Conservation (phyloP, 2,329 filamentous ascomycete species). For the Fusarium sp. region DNA sequence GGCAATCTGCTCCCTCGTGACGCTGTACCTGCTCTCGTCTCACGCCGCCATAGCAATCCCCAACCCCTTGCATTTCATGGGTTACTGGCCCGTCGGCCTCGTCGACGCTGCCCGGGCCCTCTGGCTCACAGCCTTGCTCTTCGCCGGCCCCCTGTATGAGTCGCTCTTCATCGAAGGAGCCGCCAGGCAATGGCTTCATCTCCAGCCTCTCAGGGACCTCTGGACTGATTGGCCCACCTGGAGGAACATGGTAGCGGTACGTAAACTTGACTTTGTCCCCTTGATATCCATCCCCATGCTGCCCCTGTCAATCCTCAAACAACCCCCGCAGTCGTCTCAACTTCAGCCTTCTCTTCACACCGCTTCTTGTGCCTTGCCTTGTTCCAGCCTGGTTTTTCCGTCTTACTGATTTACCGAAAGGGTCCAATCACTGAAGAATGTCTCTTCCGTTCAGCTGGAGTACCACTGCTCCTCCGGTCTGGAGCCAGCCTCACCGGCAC, state of each 20-base stretch:
- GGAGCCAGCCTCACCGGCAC: constrained; percentile 66
- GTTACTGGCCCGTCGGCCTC: constrained; percentile 81
- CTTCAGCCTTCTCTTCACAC: constrained; percentile 35
- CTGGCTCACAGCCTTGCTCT: constrained; percentile 81
- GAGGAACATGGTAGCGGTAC: constrained; percentile 87
- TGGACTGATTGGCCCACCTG: constrained; percentile 82
- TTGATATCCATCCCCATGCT: constrained; percentile 17
- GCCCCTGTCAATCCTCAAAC: constrained; percentile 22
- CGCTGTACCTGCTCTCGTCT: constrained; percentile 71
- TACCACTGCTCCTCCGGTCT: constrained; percentile 84
- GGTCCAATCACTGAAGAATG: constrained; percentile 93
- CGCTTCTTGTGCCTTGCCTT: constrained; percentile 32
- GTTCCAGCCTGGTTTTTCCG: constrained; percentile 13
- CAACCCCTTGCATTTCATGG: constrained; percentile 73
- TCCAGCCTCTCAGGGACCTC: constrained; percentile 66
- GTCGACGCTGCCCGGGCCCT: constrained; percentile 72
- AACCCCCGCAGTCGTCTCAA: constrained; percentile 32
- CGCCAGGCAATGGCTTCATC: constrained; percentile 72
- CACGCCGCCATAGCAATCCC: constrained; percentile 57
- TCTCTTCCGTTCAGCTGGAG: constrained; percentile 88
- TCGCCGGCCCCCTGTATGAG: constrained; percentile 87
- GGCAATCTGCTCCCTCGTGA: constrained; percentile 71
- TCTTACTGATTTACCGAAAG: constrained; percentile 51
- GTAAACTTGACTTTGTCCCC: constrained; percentile 43
- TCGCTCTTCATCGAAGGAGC: constrained; percentile 76